Evolutionary conservation across 176 grass and related monocot genomes (phyloP), one percentile per base, ranked within the genome.

Genomic region (Carex scoparia): DNA sequence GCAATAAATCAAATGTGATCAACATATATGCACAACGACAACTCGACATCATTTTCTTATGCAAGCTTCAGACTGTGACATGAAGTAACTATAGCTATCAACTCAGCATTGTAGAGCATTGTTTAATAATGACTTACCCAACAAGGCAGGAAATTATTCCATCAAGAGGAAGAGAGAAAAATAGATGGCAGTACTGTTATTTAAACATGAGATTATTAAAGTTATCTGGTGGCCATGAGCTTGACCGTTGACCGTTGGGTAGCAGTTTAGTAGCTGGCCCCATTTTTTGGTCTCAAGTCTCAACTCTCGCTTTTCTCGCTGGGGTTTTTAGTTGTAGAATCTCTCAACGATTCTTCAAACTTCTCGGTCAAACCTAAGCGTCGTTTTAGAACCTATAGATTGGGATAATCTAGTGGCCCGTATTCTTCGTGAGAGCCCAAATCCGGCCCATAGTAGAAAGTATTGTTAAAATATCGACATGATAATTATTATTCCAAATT

Each of bases 191-290:
- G 4, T 13, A 15, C 11, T 16, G 10, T 75, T 40, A 33, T 83
- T 83, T 75, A 82, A 87, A 65, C 8, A 15, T 32, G 68, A 81
- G 14, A 46, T 37, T 8, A 69, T 46, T 54, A 67, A 53, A 38
- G 10, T 83, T n/a, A 65, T 81, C 63, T 84, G 67, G n/a, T 84
- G 56, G 67, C 48, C 65, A 61, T 73, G 65, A 63, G 32, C 13
- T 83, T 61, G 67, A 62, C 65, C 38, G 16, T 87, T 82, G 86
- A 84, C 67, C 10, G 86, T 83, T 77, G 80, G 86, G 66, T 87
- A 35, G 79, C 33, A 69, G 30, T 23, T 81, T 12, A 58, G 70
- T 76, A 67, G 51, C 18, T 75, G 51, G 67, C 79, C 67, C 86
- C 79, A 87, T 82, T 23, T 28, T 57, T 5, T 10, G 8, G 1